Evolutionary conservation across 2,329 filamentous ascomycete genomes (phyloP).

Genomic region (Trichoderma breve): DNA sequence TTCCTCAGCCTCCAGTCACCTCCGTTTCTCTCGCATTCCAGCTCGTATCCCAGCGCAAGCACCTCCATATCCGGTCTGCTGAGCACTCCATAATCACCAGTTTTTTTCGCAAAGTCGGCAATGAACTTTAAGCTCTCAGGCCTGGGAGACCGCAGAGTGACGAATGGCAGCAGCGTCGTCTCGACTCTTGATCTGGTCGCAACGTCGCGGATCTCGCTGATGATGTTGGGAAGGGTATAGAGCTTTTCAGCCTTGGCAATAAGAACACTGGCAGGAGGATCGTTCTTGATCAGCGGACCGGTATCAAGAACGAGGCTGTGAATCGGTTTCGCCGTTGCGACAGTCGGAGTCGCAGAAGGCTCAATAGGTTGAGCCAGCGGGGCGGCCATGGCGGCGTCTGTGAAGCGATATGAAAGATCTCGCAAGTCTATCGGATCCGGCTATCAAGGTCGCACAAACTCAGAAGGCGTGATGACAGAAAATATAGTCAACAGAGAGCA

Average conservation of each 20-base stretch:
- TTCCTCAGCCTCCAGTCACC: slow-evolving; percentile 83
- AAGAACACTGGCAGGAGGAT: slow-evolving; percentile 79
- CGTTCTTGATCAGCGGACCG: slow-evolving; percentile 90
- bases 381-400: slow-evolving; percentile 26
- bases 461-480: not conserved
- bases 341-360: slow-evolving; percentile 19
- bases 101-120: slow-evolving; percentile 80
- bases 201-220: slow-evolving; percentile 84
- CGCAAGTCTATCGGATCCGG: not conserved
- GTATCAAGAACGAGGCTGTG: slow-evolving; percentile 87
- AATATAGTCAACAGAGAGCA: not conserved
- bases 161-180: slow-evolving; percentile 79
- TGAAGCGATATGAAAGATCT: no score
- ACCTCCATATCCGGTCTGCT: slow-evolving; percentile 88
- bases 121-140: slow-evolving; percentile 77
- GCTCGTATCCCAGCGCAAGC: slow-evolving; percentile 84
- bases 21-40: slow-evolving; percentile 89
- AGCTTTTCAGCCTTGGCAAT: slow-evolving; percentile 73
- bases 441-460: not conserved
- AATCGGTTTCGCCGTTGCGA: slow-evolving; percentile 58
- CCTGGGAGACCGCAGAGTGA: slow-evolving; percentile 71
- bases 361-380: slow-evolving; percentile 15
- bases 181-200: slow-evolving; percentile 78
- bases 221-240: slow-evolving; percentile 80
- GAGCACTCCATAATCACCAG: slow-evolving; percentile 83